Evolutionary conservation across 2,329 filamentous ascomycete species (phyloP).

Genomic region (Arachnopeziza araneosa): DNA sequence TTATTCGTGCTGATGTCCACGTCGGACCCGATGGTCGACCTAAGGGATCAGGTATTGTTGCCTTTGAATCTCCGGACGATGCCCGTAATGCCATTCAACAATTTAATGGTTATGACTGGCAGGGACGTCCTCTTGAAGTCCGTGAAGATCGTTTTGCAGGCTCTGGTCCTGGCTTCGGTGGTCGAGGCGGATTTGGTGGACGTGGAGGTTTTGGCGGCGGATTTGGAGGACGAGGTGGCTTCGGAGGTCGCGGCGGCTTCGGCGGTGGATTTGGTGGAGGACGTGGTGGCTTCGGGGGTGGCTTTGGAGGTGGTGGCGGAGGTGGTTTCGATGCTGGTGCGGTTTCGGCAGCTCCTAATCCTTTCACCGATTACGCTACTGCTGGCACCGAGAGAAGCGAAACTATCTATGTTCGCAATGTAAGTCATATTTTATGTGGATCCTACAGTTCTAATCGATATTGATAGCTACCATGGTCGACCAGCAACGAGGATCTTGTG

Average conservation of each 20-base stretch:
- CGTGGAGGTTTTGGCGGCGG: constrained; percentile 50
- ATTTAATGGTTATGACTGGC: constrained; percentile 99
- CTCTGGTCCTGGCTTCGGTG: constrained; percentile 39
- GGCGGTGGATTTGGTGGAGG: constrained; percentile 27
- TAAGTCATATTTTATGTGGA: constrained; percentile 45
- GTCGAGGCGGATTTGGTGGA: constrained; percentile 38
- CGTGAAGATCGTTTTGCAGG: constrained; percentile 92
- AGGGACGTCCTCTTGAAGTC: constrained; percentile 87
- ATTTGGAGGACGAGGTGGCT: constrained; percentile 45
- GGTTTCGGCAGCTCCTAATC: constrained; percentile 63
- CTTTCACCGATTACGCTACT: constrained; percentile 90
- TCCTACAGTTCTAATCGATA: constrained; percentile 12
- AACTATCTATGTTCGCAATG: constrained; percentile 93
- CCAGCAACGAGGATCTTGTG: constrained; percentile 93
- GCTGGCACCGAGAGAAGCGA: constrained; percentile 78
- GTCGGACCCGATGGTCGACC: constrained; percentile 84
- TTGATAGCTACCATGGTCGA: constrained; percentile 93
- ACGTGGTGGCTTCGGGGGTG: constrained; percentile 25
- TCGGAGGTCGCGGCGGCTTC: constrained; percentile 32
- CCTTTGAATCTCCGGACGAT: constrained; percentile 91
- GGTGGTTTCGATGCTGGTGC: constrained; percentile 33
- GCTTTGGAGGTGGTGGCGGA: constrained; percentile 34
- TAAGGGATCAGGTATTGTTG: constrained; percentile 95
- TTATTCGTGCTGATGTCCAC: constrained; percentile 94
- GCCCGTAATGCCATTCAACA: constrained; percentile 93